Evolutionary conservation across 495 filamentous ascomycete genomes (phyloP).

Genomic region (Penicillium riverlandense): DNA sequence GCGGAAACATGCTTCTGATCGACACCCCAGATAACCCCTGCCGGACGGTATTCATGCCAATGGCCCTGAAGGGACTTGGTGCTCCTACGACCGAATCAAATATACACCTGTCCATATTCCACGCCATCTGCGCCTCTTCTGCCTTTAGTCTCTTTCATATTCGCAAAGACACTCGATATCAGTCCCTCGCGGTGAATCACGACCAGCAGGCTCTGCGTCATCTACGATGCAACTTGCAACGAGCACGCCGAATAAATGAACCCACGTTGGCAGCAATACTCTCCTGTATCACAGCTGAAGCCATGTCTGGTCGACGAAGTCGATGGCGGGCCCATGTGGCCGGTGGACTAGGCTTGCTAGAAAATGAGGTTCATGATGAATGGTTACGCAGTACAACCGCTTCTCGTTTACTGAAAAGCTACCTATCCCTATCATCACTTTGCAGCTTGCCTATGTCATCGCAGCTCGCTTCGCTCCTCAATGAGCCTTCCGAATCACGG

Average conservation of each 20-base stretch:
- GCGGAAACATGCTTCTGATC: conserved; percentile 19
- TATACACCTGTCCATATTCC: conserved; percentile 20
- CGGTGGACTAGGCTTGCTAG: conserved; percentile 17
- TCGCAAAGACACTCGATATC: conserved; percentile 12
- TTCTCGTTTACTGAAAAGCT: conserved; percentile 17
- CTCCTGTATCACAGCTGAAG: conserved; percentile 18
- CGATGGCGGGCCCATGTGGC: conserved; percentile 21
- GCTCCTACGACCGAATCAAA: conserved; percentile 5
- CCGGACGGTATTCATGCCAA: conserved; percentile 17
- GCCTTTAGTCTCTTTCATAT: conserved; percentile 20
- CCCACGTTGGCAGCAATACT: conserved; percentile 14
- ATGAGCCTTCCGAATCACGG: conserved; percentile 10
- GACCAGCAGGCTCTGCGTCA: conserved; percentile 18
- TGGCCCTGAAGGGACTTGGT: conserved; percentile 17
- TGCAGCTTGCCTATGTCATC: conserved; percentile 17
- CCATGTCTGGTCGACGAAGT: conserved; percentile 19
- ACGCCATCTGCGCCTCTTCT: conserved; percentile 26
- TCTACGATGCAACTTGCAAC: conserved; percentile 12
- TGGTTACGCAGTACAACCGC: conserved; percentile 14
- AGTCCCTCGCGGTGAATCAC: conserved; percentile 18
- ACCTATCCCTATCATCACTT: conserved; percentile 18
- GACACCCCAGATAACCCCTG: conserved; percentile 18
- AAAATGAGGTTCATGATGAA: conserved; percentile 13
- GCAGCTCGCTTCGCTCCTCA: conserved; percentile 10
- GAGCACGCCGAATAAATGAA: conserved; percentile 11